Evolutionary conservation across 805 yeast species (phyloP).

Genomic region (Candida bentonensis): DNA sequence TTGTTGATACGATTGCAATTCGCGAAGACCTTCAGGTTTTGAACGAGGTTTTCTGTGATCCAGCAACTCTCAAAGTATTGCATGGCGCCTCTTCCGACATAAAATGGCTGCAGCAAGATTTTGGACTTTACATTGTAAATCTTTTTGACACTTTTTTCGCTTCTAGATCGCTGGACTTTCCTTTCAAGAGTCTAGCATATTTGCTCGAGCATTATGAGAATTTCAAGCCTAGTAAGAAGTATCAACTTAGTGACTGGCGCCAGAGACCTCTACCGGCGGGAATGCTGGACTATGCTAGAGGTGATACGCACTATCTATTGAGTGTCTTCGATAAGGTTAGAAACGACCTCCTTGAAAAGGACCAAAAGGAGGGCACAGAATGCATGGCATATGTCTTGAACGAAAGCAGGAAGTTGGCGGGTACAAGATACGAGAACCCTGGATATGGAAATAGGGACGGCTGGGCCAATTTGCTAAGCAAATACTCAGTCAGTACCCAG

Average conservation of each 20-base stretch:
- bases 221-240: conserved; percentile 83
- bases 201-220: conserved; percentile 66
- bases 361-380: conserved; percentile 20
- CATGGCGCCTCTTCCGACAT: conserved; percentile 98
- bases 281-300: conserved; percentile 77
- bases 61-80: conserved; percentile 67
- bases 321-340: conserved; percentile 65
- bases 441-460: conserved; percentile 48
- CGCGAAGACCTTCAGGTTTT: conserved; percentile 55
- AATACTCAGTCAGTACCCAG: conserved; percentile 46
- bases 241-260: conserved; percentile 96
- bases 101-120: conserved; percentile 90
- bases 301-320: conserved; percentile 86
- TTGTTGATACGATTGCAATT: conserved; percentile 71
- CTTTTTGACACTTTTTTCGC: conserved; percentile 92
- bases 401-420: conserved; percentile 68
- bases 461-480: conserved; percentile 47
- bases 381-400: conserved; percentile 51
- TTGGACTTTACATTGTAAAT: conserved; percentile 81
- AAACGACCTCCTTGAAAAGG: conserved; percentile 39
- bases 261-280: conserved; percentile 65
- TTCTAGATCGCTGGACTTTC: conserved; percentile 61
- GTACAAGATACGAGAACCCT: conserved; percentile 67
- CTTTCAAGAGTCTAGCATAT: conserved; percentile 73
- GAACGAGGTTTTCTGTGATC: conserved; percentile 70